These are phyloP conservation scores for Paxillus involutus DNA, from an alignment of 768 basidiomycete species.

Conservation along the genomic window DNA sequence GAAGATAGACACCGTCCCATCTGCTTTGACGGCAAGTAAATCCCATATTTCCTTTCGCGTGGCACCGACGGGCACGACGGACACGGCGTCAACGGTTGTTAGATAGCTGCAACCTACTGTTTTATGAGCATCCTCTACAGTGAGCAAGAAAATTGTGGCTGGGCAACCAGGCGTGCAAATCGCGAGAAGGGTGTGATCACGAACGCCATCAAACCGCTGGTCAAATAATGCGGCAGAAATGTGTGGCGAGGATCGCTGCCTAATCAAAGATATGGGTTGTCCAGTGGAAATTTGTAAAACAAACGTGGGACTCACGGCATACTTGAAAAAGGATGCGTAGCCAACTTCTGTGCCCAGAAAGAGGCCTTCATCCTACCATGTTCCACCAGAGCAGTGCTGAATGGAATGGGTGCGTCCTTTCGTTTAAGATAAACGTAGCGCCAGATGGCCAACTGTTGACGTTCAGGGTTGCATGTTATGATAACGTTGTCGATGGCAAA, in stretches of 20 bases:
- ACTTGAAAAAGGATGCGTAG: conserved; percentile 45
- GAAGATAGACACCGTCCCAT: conserved; percentile 52
- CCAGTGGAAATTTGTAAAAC: background rate
- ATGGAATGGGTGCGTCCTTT: conserved; percentile 48
- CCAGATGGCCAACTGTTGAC: conserved; percentile 62
- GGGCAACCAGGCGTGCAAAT: conserved; percentile 52
- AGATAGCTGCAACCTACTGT: conserved; percentile 41
- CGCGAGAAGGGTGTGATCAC: conserved; percentile 52
- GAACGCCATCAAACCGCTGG: conserved; percentile 57
- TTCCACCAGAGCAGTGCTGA: conserved; percentile 51
- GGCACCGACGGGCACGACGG: conserved; percentile 57
- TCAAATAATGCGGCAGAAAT: conserved; percentile 67
- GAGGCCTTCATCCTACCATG: conserved; percentile 68
- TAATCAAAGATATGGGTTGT: conserved; percentile 8
- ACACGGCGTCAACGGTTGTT: conserved; percentile 43
- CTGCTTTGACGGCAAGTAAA: conserved; percentile 61
- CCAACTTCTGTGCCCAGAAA: conserved; percentile 70
- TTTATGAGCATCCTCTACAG: conserved; percentile 38
- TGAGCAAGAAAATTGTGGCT: conserved; percentile 48
- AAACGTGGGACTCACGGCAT: conserved; percentile 46
- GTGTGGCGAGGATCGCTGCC: conserved; percentile 13
- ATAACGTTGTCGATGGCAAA: conserved; percentile 47
- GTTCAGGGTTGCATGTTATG: conserved; percentile 59
- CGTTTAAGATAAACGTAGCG: conserved; percentile 68
- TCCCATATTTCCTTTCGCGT: conserved; percentile 68